A percentile compares a stretch with the other conserved stretches of the same genome.
Conservation (phyloP, 108 stramenopile species). For the Nannochloropsis salina region DNA sequence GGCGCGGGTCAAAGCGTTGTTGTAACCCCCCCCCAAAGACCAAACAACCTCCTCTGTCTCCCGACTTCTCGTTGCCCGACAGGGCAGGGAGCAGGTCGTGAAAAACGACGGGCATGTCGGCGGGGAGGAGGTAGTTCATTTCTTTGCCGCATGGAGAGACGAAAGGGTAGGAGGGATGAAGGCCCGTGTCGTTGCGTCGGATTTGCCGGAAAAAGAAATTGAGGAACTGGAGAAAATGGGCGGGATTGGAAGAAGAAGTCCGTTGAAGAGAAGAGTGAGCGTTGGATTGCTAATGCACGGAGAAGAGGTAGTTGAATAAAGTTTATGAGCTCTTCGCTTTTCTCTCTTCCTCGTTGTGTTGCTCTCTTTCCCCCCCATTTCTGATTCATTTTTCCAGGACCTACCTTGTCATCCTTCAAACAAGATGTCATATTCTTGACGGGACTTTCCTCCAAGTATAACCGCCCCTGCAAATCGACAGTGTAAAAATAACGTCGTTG, state of each 20-base stretch:
- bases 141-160: slow-evolving; percentile 33
- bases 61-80: background rate
- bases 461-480: slow-evolving; percentile 27
- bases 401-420: slow-evolving; percentile 33
- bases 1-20: background rate
- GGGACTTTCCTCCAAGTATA: slow-evolving; percentile 27
- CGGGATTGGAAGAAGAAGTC: background rate
- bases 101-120: slow-evolving; percentile 26
- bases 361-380: background rate
- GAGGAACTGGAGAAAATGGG: slow-evolving; percentile 22
- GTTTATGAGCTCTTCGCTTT: too few relatives aligned
- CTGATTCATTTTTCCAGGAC: background rate
- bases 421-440: slow-evolving; percentile 28
- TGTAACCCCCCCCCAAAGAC: background rate
- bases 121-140: slow-evolving; percentile 27
- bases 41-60: background rate
- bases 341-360: too few relatives aligned
- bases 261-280: background rate
- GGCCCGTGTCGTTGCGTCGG: slow-evolving; percentile 18
- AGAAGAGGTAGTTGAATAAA: background rate
- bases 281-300: background rate
- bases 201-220: slow-evolving; percentile 24
- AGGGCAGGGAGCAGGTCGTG: background rate
- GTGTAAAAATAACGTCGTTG: slow-evolving; percentile 25
- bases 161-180: slow-evolving; percentile 21